Percentiles rank a stretch among this genome's conserved stretches.
phyloP scores from a whole-genome alignment of 2,329 filamentous ascomycete species.

The Stagonosporopsis rhizophila region DNA sequence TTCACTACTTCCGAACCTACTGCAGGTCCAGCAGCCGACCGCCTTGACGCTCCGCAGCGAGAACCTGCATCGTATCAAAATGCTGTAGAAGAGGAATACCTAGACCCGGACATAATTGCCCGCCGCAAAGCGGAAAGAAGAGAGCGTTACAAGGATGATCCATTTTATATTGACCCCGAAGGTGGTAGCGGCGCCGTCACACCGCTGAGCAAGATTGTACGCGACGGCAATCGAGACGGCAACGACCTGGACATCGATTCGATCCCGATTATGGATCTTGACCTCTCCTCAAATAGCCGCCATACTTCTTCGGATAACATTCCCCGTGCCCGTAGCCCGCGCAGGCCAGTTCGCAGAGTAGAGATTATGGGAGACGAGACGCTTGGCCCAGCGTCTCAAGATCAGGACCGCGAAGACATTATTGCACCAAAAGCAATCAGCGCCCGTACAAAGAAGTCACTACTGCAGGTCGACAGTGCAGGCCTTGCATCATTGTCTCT shows the following conservation, averaged over 20 bases:
- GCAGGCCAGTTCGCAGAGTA: constrained; percentile 45
- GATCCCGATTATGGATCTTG: constrained; percentile 94
- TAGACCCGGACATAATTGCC: constrained; percentile 77
- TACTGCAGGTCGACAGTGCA: constrained; percentile 88
- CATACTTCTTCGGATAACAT: constrained; percentile 25
- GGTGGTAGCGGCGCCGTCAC: constrained; percentile 69
- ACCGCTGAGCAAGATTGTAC: constrained; percentile 77
- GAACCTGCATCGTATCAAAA: constrained; percentile 55
- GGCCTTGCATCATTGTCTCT: constrained; percentile 77
- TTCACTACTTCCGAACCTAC: constrained; percentile 26
- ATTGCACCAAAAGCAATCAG: constrained; percentile 29
- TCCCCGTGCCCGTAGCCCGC: constrained; percentile 36
- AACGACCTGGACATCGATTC: constrained; percentile 86
- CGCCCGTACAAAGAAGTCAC: constrained; percentile 63
- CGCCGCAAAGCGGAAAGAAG: constrained; percentile 76
- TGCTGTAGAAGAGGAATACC: constrained; percentile 58
- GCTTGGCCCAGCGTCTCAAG: constrained; percentile 48
- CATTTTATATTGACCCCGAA: constrained; percentile 81
- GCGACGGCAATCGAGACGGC: constrained; percentile 69
- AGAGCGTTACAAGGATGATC: constrained; percentile 89
- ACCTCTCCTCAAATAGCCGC: constrained; percentile 62
- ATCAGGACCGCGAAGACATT: constrained; percentile 41
- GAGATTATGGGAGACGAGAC: constrained; percentile 59
- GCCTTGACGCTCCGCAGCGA: constrained; percentile 50
- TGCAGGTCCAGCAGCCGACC: constrained; percentile 51